Conservation (phyloP, 371 early-diverging fungal species). For the Dinochytrium kinnereticum region DNA sequence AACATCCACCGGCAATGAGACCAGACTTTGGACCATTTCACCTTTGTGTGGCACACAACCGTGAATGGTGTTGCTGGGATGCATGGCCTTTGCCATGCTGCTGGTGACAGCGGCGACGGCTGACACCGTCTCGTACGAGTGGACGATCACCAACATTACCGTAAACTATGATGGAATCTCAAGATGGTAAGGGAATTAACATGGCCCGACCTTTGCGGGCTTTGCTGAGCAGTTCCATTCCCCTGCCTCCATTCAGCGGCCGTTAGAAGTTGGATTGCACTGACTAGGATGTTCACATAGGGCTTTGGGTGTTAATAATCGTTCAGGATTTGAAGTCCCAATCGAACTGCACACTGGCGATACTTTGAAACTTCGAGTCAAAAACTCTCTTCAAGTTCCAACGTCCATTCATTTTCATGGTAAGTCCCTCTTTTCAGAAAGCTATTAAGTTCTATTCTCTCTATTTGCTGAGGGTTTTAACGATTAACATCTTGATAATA, state of each 20-base stretch:
- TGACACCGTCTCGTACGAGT: constrained; percentile 19
- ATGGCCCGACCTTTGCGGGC: not conserved
- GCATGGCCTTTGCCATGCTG: too few relatives aligned
- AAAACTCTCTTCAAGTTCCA: constrained; percentile 60
- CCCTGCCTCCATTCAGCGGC: too few relatives aligned
- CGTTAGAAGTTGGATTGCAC: too few relatives aligned
- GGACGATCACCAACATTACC: constrained; percentile 25
- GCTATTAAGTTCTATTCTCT: too few relatives aligned
- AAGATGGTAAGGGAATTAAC: constrained; percentile 1
- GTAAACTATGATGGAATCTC: constrained; percentile 32
- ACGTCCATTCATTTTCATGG: constrained; percentile 79
- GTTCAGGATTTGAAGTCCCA: not conserved
- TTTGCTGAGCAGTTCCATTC: too few relatives aligned
- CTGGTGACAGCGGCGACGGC: not conserved
- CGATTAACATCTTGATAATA: not conserved
- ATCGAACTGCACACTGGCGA: constrained; percentile 27
- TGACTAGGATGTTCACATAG: not conserved
- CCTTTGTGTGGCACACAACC: too few relatives aligned
- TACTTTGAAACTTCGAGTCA: constrained; percentile 29
- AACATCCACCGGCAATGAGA: too few relatives aligned
- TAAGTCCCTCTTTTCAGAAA: constrained; percentile 1
- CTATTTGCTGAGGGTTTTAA: too few relatives aligned
- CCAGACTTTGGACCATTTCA: too few relatives aligned
- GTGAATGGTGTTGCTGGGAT: too few relatives aligned
- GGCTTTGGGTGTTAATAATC: not conserved